Evolutionary conservation across 495 filamentous ascomycete genomes (phyloP), one percentile per base, ranked within the genome.

Genomic region (Parachaetomium inaequale): DNA sequence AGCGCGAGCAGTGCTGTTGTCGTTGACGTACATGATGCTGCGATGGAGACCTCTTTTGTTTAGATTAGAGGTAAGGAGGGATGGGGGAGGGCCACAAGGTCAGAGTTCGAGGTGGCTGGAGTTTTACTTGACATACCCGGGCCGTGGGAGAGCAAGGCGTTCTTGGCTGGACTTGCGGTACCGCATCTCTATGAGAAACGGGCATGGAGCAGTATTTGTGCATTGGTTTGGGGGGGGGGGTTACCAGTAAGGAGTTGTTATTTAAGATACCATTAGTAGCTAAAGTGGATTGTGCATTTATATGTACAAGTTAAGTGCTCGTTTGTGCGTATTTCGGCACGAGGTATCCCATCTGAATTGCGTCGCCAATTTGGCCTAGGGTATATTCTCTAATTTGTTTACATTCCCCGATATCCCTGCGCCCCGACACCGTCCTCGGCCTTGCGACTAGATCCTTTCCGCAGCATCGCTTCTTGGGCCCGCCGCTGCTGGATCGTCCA

Each of bases 401-500:
- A 21, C 21, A n/a, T 26, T 15, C 26, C 10, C 6, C 14, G 10
- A 8, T 15, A 23, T 5, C 2, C n/a, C 3, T 2, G 5, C 34
- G 5, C 25, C 3, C 6, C 34, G 6, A 28, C n/a, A 3, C 10
- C 53, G 2, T 21, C 17, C 25, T 49, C 42, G 14, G 19, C 23
- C 19, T 40, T 63, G 4, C 32, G 26, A 26, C 55, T 36, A 25
- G 29, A 23, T 45, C 50, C 60, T 73, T 73, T 45, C 28, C n/a
- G 55, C 42, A 53, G 61, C 64, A 63, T 61, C 3, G 51, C 58
- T 29, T 73, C 66, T 10, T 42, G 50, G 1, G 54, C 62, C 47
- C 64, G 64, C 34, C 69, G 55, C 21, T 67, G 46, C 40, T 75
- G 69, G 21, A 29, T 64, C 19, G 38, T 54, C 72, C 63, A 73